A percentile compares a stretch with the other conserved stretches of the same genome.
phyloP scores from a whole-genome alignment of 192 early-diverging fungal genomes.

The Coemansia sp. region DNA sequence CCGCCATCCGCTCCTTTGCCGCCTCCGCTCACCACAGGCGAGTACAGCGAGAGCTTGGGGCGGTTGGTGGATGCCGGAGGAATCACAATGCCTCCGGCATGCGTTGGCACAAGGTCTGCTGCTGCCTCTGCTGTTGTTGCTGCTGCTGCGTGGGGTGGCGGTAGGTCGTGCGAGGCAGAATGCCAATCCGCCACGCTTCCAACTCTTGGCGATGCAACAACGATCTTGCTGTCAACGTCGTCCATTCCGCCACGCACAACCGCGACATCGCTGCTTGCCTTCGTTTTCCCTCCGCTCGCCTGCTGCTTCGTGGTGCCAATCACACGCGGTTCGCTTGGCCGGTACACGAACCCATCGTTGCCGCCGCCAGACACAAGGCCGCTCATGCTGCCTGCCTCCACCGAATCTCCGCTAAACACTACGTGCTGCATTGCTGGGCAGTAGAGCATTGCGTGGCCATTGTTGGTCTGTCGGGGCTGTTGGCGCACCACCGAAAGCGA shows the following conservation, averaged over 20 bases:
- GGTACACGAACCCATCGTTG: neutral
- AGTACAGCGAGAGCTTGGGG: constrained; percentile 51
- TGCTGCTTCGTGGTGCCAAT: constrained; percentile 13
- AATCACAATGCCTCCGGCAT: constrained; percentile 1
- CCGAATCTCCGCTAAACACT: constrained; percentile 30
- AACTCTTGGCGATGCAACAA: constrained; percentile 7
- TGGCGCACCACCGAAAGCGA: constrained; percentile 29
- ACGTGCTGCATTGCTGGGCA: constrained; percentile 53
- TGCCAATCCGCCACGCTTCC: constrained; percentile 4
- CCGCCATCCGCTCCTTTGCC: neutral
- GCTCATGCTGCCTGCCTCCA: constrained; percentile 6
- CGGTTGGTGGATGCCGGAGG: constrained; percentile 3
- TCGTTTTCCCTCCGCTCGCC: neutral
- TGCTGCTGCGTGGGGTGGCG: neutral
- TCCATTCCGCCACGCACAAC: constrained; percentile 8
- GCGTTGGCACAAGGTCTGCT: constrained; percentile 13
- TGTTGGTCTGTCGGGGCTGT: neutral
- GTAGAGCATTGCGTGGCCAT: constrained; percentile 51
- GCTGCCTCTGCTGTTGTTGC: neutral
- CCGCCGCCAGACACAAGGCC: neutral
- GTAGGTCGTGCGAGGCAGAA: constrained; percentile 1
- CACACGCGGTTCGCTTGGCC: constrained; percentile 20
- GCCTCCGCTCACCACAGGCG: constrained; percentile 27
- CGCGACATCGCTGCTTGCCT: neutral
- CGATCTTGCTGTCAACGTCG: constrained; percentile 22